Evolutionary conservation across 306 rosid genomes (phyloP).

Genomic region (Quercus glauca): DNA sequence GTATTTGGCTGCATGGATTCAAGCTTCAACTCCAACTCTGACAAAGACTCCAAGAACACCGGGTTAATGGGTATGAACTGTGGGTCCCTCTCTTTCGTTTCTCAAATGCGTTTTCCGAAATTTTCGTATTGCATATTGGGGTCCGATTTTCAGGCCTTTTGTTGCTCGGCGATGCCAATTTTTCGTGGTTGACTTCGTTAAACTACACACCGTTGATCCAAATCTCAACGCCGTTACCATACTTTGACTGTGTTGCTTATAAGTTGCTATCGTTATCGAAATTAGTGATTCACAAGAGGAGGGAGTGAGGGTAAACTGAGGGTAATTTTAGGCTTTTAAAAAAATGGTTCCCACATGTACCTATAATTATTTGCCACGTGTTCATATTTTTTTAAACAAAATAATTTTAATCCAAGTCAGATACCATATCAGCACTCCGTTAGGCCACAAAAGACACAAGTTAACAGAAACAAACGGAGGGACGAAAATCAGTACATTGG

Average conservation of each 20-base stretch:
- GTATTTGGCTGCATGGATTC: conserved; percentile 83
- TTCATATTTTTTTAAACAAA: too few relatives aligned
- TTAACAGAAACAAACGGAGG: too few relatives aligned
- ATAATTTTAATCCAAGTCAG: too few relatives aligned
- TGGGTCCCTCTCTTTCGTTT: conserved; percentile 66
- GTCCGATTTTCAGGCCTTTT: conserved; percentile 55
- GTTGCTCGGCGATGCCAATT: conserved; percentile 58
- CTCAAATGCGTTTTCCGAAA: conserved; percentile 61
- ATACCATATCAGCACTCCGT: too few relatives aligned
- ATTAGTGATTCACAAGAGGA: not conserved
- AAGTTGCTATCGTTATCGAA: conserved; percentile 40
- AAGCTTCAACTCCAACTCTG: conserved; percentile 36
- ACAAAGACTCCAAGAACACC: conserved; percentile 50
- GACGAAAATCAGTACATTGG: too few relatives aligned
- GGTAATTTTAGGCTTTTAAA: too few relatives aligned
- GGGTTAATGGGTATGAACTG: conserved; percentile 92
- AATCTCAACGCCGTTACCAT: conserved; percentile 65
- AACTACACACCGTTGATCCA: conserved; percentile 68
- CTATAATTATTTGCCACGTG: too few relatives aligned
- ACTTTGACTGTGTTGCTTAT: conserved; percentile 66
- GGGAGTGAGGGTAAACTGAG: too few relatives aligned
- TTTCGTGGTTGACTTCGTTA: conserved; percentile 47
- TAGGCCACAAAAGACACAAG: too few relatives aligned
- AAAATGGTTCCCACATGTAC: too few relatives aligned
- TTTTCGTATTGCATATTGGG: conserved; percentile 87